Base-by-base conservation (phyloP, 768 basidiomycete genomes). In the Udeniomyces megalosporus region DNA sequence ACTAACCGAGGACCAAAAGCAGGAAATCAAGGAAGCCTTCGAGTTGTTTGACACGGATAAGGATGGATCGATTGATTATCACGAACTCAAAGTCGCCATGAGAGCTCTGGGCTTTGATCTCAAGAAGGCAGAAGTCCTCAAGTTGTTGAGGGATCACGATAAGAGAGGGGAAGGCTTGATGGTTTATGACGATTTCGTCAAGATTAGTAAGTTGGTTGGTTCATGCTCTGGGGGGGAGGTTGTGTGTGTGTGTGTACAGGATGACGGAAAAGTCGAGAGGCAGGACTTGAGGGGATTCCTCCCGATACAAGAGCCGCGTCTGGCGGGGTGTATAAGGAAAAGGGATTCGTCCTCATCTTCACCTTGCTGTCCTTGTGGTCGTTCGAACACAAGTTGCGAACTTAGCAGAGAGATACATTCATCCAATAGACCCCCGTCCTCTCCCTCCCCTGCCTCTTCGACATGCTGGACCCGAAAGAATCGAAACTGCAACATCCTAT, bases 21-120 rank as follows among this genome's bases (percentile, higher is more conserved):
- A 90, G 69, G 95, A 99, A 75, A 92, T 97, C 60, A 91, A 91
- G 74, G 95, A 99, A 70, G 95, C 95, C 0, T 99, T 99, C 70
- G 93, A 97, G 74, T 83, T 99, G 59, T 99, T 99, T 72, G 95
- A 99, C 76, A 88, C 91, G 49, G 95, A 99, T 80, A 95, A 96
- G 78, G 95, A 99, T 71, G 88, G 88, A 35, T 83, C 80, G 56
- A 78, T 97, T 61, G 95, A 96, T 76, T 97, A 97, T 75, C 95
- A 99, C 76, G 95, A 99, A 72, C 80, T 97, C 69, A 99, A 97
- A 75, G 95, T 99, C 70, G 91, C 93, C 56, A 92, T 99, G 88
- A 81, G 95, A 49, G 95, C 95, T 1, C 76, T 99, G 62, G 95
- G 95, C 1, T 97, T 97, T 72, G 95, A 97, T 73, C 73, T 95